Evolutionary conservation across 169 alveolate genomes (phyloP).

Genomic region (Ichthyophthirius multifiliis): DNA sequence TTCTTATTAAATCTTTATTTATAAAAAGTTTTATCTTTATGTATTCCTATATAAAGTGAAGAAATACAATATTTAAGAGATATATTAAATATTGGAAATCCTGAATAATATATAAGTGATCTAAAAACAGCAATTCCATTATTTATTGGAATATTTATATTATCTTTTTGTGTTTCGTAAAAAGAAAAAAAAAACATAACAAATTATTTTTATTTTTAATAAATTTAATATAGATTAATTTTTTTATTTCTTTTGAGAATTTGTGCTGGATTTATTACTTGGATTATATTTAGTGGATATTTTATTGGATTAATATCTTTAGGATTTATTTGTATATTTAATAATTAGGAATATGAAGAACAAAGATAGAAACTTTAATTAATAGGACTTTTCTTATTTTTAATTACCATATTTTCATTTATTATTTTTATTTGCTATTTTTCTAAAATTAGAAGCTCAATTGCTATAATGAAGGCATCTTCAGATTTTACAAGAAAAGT

Average conservation of each 20-base stretch:
- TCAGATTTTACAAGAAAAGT: constrained; percentile 7
- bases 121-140: neutral
- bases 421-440: neutral
- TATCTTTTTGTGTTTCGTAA: constrained; percentile 11
- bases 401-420: neutral
- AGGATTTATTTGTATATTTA: neutral
- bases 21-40: neutral
- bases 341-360: neutral
- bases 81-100: neutral
- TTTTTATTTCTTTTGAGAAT: neutral
- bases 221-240: neutral
- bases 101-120: neutral
- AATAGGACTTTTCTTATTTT: neutral
- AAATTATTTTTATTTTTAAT: too few relatives aligned
- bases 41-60: neutral
- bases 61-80: neutral
- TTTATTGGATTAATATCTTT: neutral
- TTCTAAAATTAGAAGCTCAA: neutral
- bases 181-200: neutral
- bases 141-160: neutral
- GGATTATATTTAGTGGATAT: neutral
- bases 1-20: too few relatives aligned
- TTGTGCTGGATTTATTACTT: constrained; percentile 1
- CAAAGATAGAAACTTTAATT: neutral
- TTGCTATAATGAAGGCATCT: constrained; percentile 12